Base-by-base conservation (phyloP, 176 grass and related monocot species). In the Musa beccarii region DNA sequence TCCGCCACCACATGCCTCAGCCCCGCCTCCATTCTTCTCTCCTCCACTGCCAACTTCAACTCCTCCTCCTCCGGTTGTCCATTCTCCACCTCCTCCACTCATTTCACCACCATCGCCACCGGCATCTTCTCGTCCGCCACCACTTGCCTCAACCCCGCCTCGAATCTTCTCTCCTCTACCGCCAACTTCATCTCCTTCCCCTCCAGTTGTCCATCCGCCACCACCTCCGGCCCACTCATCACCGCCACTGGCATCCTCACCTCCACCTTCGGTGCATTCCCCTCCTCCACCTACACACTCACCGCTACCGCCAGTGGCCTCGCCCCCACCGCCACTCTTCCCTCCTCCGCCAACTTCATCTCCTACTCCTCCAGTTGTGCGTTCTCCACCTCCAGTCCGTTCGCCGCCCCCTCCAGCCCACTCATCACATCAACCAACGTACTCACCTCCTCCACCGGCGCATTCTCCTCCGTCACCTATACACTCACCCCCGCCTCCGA, bases 231-330 rank as follows among this genome's bases (percentile, higher is more conserved):
- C 9, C 4, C 22, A 7, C 29, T 29, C 29, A 29, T 29, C 29
- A 29, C 29, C 29, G 29, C 16, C 19, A 29, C 69, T 7, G 0
- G 16, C 15, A 3, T 59, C 56, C 0, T 59, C 55, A 15, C 14
- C 55, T 3, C 55, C 71, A 52, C 80, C 55, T 11, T 70, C 54
- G 23, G 1, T 0, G 3, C 55, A 16, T 15, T 12, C 12, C 55
- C 55, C 55, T 16, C 12, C 55, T 13, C 14, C 55, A 15, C 26
- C 17, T 19, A 15, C 55, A 82, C 20, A 16, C 21, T 51, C 20
- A 49, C 34, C 80, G 65, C 51, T 71, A 65, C 80, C 73, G 2
- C 72, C 80, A 43, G 29, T 29, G 29, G 29, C 29, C 29, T 29
- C 29, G 29, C 29, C 29, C 29, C 29, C 29, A 3, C 29, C 29